A percentile compares a stretch with the other conserved stretches of the same genome.
phyloP scores from a whole-genome alignment of 2,329 filamentous ascomycete genomes.

The Hypoxylon sp. region DNA sequence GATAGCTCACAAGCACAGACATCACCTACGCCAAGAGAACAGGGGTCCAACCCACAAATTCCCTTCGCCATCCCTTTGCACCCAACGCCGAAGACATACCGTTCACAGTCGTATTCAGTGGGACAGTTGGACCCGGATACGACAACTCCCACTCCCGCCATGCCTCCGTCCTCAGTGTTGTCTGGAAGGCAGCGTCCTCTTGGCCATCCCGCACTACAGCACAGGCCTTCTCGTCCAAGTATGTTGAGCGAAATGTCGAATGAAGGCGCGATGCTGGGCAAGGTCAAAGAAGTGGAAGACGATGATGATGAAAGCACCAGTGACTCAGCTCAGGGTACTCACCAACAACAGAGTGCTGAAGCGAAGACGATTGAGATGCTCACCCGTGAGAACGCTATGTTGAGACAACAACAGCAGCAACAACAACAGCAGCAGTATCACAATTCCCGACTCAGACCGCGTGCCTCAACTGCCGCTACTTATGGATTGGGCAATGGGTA shows the following conservation, averaged over 20 bases:
- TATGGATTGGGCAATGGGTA: conserved; percentile 70
- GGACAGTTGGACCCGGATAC: conserved; percentile 85
- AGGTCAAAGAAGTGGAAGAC: conserved; percentile 78
- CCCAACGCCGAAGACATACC: conserved; percentile 90
- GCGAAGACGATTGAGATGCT: conserved; percentile 74
- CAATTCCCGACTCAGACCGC: conserved; percentile 67
- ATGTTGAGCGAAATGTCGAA: conserved; percentile 80
- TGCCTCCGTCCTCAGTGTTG: conserved; percentile 63
- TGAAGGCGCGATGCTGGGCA: conserved; percentile 72
- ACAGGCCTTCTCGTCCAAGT: conserved; percentile 83
- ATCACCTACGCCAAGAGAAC: conserved; percentile 66
- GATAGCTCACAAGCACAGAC: conserved; percentile 63
- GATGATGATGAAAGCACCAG: conserved; percentile 70
- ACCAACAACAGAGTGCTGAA: conserved; percentile 66
- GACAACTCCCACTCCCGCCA: conserved; percentile 54
- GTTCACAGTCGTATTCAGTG: conserved; percentile 96
- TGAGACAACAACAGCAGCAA: conserved; percentile 65
- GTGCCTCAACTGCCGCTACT: conserved; percentile 68
- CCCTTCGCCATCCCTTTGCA: conserved; percentile 90
- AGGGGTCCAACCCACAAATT: conserved; percentile 73
- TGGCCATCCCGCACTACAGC: conserved; percentile 79
- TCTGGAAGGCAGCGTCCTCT: conserved; percentile 63
- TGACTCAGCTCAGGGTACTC: conserved; percentile 67
- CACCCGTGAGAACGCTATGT: conserved; percentile 71
- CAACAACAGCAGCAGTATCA: conserved; percentile 69